Base-by-base conservation (phyloP, 441 rosid genomes). In the Bocquillonia castaneifolia region DNA sequence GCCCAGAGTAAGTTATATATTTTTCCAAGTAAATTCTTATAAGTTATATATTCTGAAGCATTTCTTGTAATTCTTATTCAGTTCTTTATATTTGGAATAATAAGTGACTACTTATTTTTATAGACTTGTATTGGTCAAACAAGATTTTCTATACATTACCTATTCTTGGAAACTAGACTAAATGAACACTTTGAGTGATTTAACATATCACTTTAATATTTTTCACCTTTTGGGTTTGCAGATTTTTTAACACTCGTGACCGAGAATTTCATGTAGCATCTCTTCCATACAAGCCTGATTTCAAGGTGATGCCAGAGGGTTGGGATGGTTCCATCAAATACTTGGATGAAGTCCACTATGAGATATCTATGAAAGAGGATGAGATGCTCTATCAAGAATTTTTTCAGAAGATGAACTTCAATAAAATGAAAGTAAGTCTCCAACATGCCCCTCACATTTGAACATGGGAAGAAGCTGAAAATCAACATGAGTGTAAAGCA, bases 241-340 rank as follows among this genome's bases (percentile, higher is more conserved):
- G 94, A 71, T 84, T 93, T 74, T 89, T 87, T 52, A 73, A 72
- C 70, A 88, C 96, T 10, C 96, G 91, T 81, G 96, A 92, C 59
- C 88, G 90, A 68, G 98, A 93, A 67, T 93, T 91, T 74, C 98
- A 91, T 84, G 89, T 93, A 60, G 97, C 98, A 54, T 87, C 94
- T 6, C 94, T 93, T 61, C 88, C 87, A 10, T 90, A 89, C 71
- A 90, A 89, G 62, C 97, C 98, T 0, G 95, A 89, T 76, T 93
- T 91, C 76, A 93, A 91, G 82, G 94, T 93, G 15, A 88, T 93
- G 97, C 94, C 97, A 4, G 97, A 93, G 78, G 98, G 97, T 48
- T 93, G 97, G 97, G 96, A 89, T 83, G 96, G 98, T 74, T 87
- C 92, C 28, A 86, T 75, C 72, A 87, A 79, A 77, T 96, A 93